Base-by-base conservation (phyloP, 108 stramenopile genomes). In the Skeletonema potamos region DNA sequence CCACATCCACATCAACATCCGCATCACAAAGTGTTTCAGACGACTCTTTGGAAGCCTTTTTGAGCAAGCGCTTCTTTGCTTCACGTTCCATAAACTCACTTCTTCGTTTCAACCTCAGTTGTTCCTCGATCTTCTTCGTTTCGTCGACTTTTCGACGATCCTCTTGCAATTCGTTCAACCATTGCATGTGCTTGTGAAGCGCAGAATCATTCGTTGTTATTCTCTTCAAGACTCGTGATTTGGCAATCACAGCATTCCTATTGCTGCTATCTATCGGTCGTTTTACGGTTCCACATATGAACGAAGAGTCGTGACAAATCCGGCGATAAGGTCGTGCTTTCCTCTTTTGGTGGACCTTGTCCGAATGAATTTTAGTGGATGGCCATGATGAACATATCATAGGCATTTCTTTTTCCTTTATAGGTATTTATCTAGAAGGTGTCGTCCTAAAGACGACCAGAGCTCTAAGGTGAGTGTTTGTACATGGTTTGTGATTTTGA, bases 71-170 rank as follows among this genome's bases (percentile, higher is more conserved):
- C 64, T 78, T 78, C 56, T 81, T 87, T n/a, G 86, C 82, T 24
- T 87, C 86, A 29, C 83, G 75, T 43, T 82, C 73, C 62, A 57
- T 79, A 27, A 85, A 84, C 26, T 61, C n/a, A 22, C 60, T 57
- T 57, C 39, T 70, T 43, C 80, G 64, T 44, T 70, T 58, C 58
- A 61, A 15, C 32, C 28, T 44, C 20, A 62, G 54, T 28, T 74
- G 58, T 57, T 85, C 69, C 17, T 59, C 56, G 7, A 46, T 58
- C 72, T 85, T 66, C 62, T 84, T 86, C 33, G 57, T 70, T 27
- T 64, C 77, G 9, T 80, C 37, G 4, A 70, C 27, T 27, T 24
- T 58, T 29, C 48, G 58, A 28, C 59, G 54, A 10, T 70, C 68
- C 20, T 74, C 73, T 60, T 81, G 73, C 18, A 81, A 41, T 26